A percentile compares a stretch with the other conserved stretches of the same genome.
Evolutionary conservation across 2,329 filamentous ascomycete species (phyloP).

Genomic region (Akanthomyces muscarius): DNA sequence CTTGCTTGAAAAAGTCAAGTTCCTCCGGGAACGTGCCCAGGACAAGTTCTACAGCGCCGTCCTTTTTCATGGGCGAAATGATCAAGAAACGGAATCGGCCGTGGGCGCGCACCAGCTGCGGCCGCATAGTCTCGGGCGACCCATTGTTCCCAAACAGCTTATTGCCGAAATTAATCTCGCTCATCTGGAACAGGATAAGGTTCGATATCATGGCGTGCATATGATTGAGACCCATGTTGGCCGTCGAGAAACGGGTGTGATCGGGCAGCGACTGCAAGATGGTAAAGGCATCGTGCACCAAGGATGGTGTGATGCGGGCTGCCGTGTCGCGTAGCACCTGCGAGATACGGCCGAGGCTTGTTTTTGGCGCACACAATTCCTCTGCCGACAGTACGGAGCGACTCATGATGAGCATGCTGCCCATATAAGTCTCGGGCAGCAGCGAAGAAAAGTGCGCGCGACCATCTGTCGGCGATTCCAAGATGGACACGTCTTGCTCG

Average conservation of each 20-base stretch:
- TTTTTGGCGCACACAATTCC: slow-evolving; percentile 26
- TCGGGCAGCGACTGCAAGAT: slow-evolving; percentile 27
- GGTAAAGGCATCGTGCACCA: slow-evolving; percentile 29
- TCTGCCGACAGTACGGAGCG: slow-evolving; percentile 24
- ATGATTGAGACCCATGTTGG: slow-evolving; percentile 27
- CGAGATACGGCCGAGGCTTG: slow-evolving; percentile 26
- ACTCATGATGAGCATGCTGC: slow-evolving; percentile 28
- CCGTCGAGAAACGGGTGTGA: slow-evolving; percentile 24
- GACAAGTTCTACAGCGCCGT: slow-evolving; percentile 29
- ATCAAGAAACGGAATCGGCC: slow-evolving; percentile 25
- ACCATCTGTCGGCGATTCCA: slow-evolving; percentile 33
- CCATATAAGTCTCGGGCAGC: slow-evolving; percentile 29
- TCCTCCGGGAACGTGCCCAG: slow-evolving; percentile 28
- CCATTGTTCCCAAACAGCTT: slow-evolving; percentile 26
- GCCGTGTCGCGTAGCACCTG: slow-evolving; percentile 25
- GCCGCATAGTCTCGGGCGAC: slow-evolving; percentile 27
- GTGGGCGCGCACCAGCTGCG: slow-evolving; percentile 26
- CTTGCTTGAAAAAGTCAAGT: slow-evolving; percentile 25
- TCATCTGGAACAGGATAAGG: slow-evolving; percentile 28
- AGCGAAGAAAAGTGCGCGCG: slow-evolving; percentile 29
- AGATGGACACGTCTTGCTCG: slow-evolving; percentile 27
- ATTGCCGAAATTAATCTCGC: slow-evolving; percentile 28
- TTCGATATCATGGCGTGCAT: slow-evolving; percentile 30
- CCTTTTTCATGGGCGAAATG: slow-evolving; percentile 27
- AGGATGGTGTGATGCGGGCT: slow-evolving; percentile 24